These are phyloP conservation scores for Arctium lappa DNA, from an alignment of 129 eudicot genomes.

Conservation along the genomic window DNA sequence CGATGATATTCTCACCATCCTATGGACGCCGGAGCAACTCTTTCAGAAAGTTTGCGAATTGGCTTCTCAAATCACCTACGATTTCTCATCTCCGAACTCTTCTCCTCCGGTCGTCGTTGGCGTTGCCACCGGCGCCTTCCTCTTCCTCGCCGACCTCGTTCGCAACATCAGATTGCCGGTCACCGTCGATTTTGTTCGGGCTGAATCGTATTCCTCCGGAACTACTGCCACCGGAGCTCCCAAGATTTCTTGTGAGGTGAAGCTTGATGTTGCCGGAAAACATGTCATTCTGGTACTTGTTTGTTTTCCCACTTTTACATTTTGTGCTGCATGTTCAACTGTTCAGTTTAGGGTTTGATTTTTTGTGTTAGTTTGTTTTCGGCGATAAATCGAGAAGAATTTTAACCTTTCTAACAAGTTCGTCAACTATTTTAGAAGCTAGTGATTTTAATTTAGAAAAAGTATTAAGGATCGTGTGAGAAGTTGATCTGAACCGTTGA, in stretches of 20 bases:
- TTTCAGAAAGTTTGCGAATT: slow-evolving; percentile 34
- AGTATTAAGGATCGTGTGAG: no score
- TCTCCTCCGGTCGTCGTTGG: slow-evolving; percentile 60
- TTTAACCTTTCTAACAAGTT: neutral
- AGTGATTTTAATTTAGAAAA: neutral
- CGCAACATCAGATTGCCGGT: slow-evolving; percentile 54
- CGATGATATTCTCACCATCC: slow-evolving; percentile 41
- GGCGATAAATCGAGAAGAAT: neutral
- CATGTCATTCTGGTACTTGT: slow-evolving; percentile 71
- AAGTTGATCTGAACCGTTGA: no score
- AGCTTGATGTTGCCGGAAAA: slow-evolving; percentile 54
- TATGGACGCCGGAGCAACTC: slow-evolving; percentile 41
- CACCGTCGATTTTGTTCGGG: slow-evolving; percentile 70
- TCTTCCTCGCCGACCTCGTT: slow-evolving; percentile 84
- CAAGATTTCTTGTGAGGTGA: slow-evolving; percentile 48
- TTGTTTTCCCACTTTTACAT: neutral
- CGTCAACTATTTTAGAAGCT: neutral
- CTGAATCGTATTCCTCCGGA: slow-evolving; percentile 60
- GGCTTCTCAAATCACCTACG: slow-evolving; percentile 41
- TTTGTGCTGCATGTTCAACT: neutral
- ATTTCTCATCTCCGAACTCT: neutral
- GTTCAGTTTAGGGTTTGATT: neutral
- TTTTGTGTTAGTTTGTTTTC: neutral
- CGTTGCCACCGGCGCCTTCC: slow-evolving; percentile 90
- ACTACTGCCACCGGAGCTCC: slow-evolving; percentile 68